These are phyloP conservation scores for Kluyveromyces sp. DNA, from an alignment of 1,139 yeast genomes.

Conservation along the genomic window DNA sequence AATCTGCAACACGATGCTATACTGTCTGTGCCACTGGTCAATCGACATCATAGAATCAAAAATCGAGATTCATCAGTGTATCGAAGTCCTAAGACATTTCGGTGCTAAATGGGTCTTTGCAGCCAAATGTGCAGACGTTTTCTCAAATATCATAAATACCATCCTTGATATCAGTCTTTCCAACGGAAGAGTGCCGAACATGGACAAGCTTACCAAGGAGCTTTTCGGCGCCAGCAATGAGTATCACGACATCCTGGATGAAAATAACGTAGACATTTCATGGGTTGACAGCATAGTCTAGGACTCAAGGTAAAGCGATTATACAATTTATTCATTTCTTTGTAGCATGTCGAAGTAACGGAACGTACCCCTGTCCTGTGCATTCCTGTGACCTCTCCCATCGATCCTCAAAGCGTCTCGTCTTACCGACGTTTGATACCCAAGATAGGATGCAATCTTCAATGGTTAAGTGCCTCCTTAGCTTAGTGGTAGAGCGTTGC, in stretches of 20 bases:
- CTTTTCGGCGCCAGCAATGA: slow-evolving; percentile 40
- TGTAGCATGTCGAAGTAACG: too few species aligned
- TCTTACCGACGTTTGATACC: too few species aligned
- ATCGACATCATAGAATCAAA: slow-evolving; percentile 40
- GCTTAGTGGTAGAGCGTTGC: slow-evolving; percentile 97
- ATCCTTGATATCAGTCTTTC: slow-evolving; percentile 38
- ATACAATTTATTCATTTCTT: not conserved
- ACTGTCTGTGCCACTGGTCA: slow-evolving; percentile 41
- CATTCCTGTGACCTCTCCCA: too few species aligned
- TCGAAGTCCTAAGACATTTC: slow-evolving; percentile 41
- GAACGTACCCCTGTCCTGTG: too few species aligned
- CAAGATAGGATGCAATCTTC: too few species aligned
- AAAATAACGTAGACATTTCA: slow-evolving; percentile 38
- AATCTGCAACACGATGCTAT: slow-evolving; percentile 40
- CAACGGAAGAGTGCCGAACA: slow-evolving; percentile 35
- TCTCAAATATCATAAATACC: slow-evolving; percentile 37
- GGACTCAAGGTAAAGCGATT: not conserved
- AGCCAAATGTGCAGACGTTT: slow-evolving; percentile 38
- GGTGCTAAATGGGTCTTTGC: slow-evolving; percentile 44
- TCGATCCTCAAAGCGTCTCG: too few species aligned
- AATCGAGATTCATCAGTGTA: slow-evolving; percentile 40
- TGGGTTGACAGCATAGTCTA: slow-evolving; percentile 29
- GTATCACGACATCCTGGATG: slow-evolving; percentile 40
- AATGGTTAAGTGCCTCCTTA: slow-evolving; percentile 49
- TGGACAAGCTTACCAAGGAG: slow-evolving; percentile 37